Base-by-base conservation (phyloP, 2,329 filamentous ascomycete species). In the Diaporthe caulivora region DNA sequence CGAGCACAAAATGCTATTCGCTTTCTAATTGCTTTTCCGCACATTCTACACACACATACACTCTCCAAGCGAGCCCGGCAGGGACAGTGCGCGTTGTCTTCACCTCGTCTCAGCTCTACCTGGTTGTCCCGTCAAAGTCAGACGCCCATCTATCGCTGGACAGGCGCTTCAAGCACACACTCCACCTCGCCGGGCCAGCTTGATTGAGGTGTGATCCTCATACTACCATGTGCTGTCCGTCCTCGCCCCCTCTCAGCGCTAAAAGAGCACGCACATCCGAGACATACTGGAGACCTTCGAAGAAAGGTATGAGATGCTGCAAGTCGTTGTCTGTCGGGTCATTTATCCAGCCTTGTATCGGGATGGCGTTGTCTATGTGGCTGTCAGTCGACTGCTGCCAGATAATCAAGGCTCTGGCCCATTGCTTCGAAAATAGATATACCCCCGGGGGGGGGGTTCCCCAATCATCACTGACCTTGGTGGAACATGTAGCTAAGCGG, bases 291-390 rank as follows among this genome's bases (percentile, higher is more conserved):
- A 99, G 85, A 24, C 95, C 97, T 84, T 99, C 97, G 57, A 99
- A 88, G 79, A 98, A 87, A 42, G 97, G 97, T 73, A 99, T 92
- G 74, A 99, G 88, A 83, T 98, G 95, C 83, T 98, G 89, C 77
- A 99, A 87, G 81, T 98, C 96, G 81, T 95, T 97, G 84, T 99
- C 97, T 34, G 97, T 98, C 29, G 97, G 97, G 84, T 99, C 97
- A 83, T 93, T 98, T 85, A 99, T 98, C 97, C 97, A 99, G 80
- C 97, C 97, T 86, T 98, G 96, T 81, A 99, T 98, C 3, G 97
- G 97, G 80, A 99, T 98, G 67, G 97, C 97, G 85, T 99, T 99
- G 83, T 99, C 97, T 99, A 80, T 8, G 17, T 29, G 21, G n/a
- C 18, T 62, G 74, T 79, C 76, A 80, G 76, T 44, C 54, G 54